Evolutionary conservation across 2,329 filamentous ascomycete species (phyloP), one percentile per base, ranked within the genome.

Genomic region (Aspergillus fumigatiaffinis): DNA sequence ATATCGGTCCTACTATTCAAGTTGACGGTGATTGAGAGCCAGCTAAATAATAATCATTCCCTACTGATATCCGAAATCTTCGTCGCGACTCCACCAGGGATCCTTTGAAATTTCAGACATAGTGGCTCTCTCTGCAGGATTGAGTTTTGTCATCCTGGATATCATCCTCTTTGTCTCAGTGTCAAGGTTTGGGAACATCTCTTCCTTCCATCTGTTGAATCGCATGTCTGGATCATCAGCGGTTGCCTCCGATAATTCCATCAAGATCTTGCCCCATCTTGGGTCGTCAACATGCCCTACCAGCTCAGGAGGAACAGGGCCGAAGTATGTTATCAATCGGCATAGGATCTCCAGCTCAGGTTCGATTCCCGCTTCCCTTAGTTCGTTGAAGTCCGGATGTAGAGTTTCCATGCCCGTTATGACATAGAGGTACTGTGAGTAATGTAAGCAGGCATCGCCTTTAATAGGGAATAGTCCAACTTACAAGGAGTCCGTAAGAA

Each of bases 111-210:
- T 59, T 52, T 51, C 59, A 21, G 42, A 57, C 55, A 69, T 67
- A 44, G 62, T 66, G 55, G 61, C 66, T 62, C 67, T 67, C 57
- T 69, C 68, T 38, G 52, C 60, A 52, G 66, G 68, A 63, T 67
- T 63, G 35, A 71, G 65, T 49, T 20, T 71, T 68, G 58, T 69
- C 66, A 71, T 71, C 55, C 58, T 70, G 42, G 60, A 63, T 58
- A 71, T 68, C 50, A 70, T 56, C 54, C 59, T 67, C 62, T 71
- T 67, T 62, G 62, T 57, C 52, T 71, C 63, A 35, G 57, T 35
- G 54, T 67, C 57, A 55, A 72, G 66, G 56, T 71, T 68, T 35
- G 67, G 66, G 62, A 67, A 70, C 41, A 47, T 53, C 48, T 67
- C 62, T 52, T 68, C 61, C 42, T 62, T 63, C 69, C 63, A 71